phyloP scores from a whole-genome alignment of 2,329 filamentous ascomycete genomes.

The Coniochaeta prunicola region DNA sequence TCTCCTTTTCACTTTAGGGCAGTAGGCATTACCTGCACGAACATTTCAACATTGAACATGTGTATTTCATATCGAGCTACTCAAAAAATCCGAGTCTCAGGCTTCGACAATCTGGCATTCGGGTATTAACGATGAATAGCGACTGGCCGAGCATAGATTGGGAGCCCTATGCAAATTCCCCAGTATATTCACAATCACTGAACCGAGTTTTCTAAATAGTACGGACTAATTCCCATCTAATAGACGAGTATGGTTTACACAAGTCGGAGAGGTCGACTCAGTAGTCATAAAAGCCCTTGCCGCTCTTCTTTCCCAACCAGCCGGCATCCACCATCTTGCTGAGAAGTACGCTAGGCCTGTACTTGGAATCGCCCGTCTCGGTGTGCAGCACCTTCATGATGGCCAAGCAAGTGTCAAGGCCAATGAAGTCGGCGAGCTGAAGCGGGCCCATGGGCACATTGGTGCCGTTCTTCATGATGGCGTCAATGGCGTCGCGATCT shows the following conservation, averaged over 20 bases:
- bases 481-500: slow-evolving; percentile 83
- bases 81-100: background rate
- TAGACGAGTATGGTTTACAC: background rate
- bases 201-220: background rate
- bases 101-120: background rate
- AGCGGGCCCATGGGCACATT: slow-evolving; percentile 98
- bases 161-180: background rate
- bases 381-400: slow-evolving; percentile 94
- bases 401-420: slow-evolving; percentile 87
- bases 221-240: background rate
- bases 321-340: slow-evolving; percentile 96
- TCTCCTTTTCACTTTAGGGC: background rate
- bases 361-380: slow-evolving; percentile 94
- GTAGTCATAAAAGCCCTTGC: slow-evolving; percentile 94
- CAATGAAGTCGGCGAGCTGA: slow-evolving; percentile 92
- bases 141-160: background rate
- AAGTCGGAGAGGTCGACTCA: slow-evolving; percentile 22
- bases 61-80: background rate
- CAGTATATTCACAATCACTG: background rate
- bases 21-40: background rate
- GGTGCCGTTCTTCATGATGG: slow-evolving; percentile 98
- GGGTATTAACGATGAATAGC: background rate
- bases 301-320: slow-evolving; percentile 95
- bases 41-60: background rate
- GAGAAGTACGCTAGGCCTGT: slow-evolving; percentile 79